Evolutionary conservation across 306 rosid species (phyloP).

Genomic region (Lagenaria siceraria): DNA sequence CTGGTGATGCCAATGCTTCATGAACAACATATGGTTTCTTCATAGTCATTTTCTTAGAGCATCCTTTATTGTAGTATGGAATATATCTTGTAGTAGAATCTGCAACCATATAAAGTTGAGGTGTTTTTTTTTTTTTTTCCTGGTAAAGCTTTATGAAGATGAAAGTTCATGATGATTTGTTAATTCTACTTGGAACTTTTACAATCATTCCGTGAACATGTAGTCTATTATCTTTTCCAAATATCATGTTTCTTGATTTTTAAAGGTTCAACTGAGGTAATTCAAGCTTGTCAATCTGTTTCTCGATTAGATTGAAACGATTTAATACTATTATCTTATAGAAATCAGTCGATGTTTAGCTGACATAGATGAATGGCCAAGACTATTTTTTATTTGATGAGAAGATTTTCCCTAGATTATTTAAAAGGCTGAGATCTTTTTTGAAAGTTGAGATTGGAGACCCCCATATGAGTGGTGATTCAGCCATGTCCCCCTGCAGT

Average conservation of each 20-base stretch:
- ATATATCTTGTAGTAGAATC: background rate
- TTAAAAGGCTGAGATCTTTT: background rate
- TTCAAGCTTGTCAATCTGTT: background rate
- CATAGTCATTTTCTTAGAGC: background rate
- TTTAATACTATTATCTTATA: background rate
- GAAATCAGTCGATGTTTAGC: background rate
- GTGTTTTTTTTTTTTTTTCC: too few relatives aligned
- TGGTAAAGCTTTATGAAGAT: background rate
- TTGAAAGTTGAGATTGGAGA: background rate
- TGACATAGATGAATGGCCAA: background rate
- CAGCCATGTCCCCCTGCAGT: background rate
- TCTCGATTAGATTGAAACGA: background rate
- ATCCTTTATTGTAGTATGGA: conserved; percentile 1
- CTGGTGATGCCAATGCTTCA: conserved; percentile 10
- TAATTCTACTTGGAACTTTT: background rate
- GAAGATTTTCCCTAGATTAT: background rate
- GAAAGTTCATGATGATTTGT: background rate
- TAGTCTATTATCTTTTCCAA: background rate
- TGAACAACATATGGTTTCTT: conserved; percentile 3
- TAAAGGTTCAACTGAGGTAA: background rate
- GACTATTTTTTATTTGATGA: background rate
- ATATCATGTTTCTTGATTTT: background rate
- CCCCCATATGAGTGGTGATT: background rate
- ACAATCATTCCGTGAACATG: background rate
- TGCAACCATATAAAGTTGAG: background rate